Evolutionary conservation across 495 filamentous ascomycete species (phyloP), one percentile per base, ranked within the genome.

Genomic region (Lasiosphaeria miniovina): DNA sequence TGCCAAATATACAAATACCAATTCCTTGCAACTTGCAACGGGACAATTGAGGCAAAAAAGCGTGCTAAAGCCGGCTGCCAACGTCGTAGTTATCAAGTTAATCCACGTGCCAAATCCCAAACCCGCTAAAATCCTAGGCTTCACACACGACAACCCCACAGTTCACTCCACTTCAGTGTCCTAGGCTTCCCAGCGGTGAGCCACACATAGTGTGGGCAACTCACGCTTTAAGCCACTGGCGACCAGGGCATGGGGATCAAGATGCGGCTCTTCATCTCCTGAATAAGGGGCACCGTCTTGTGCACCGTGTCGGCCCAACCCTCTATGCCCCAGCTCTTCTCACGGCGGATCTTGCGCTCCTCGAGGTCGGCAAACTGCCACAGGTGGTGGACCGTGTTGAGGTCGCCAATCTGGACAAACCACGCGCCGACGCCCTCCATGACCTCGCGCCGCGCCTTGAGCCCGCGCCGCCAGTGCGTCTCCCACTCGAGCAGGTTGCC

Each of bases 401-500:
- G 80, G 51, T 96, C 94, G 51, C 94, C 94, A 64, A 98, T 93
- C 79, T 98, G 94, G 36, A 96, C 93, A 62, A 98, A 98, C 94
- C 94, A 98, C 1, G 94, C 94, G 10, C 94, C 94, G 1, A 98
- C 95, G 12, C 94, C 94, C 70, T 98, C 94, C 95, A 98, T 98
- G 24, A 98, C 93, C 68, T 98, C 91, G 32, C 90, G 84, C 31
- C 94, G 83, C 1, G 94, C 94, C 71, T 88, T 88, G 49, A 98
- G 80, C 32, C 94, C 94, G 46, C 87, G 84, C n/a, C 95, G 84
- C 94, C 94, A 98, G 74, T 98, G 94, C 32, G 89, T 93, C 79
- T 98, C 94, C 94, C 94, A 98, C 76, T 98, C 94, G 15, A 98
- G 80, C 11, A 98, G 82, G 68, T 96, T 96, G 33, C 94, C 94